Evolutionary conservation across 2,329 filamentous ascomycete species (phyloP).

Genomic region (Macrophomina phaseolina): DNA sequence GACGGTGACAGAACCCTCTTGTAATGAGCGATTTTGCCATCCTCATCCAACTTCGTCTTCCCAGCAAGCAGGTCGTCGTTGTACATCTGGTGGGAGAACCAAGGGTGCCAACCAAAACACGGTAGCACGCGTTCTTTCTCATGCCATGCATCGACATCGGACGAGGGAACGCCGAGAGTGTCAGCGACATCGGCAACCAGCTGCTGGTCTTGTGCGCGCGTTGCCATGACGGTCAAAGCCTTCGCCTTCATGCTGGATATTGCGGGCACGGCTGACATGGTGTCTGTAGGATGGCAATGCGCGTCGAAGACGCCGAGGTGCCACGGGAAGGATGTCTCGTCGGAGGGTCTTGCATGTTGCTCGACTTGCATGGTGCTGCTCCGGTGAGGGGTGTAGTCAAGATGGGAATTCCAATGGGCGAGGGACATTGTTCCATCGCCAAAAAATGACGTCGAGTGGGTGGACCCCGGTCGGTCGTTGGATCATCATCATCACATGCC

Average conservation of each 20-base stretch:
- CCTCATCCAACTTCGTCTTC: constrained; percentile 44
- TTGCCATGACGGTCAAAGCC: constrained; percentile 76
- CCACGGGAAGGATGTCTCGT: constrained; percentile 64
- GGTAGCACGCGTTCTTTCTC: constrained; percentile 62
- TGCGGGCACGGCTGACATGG: constrained; percentile 64
- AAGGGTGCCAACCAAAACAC: constrained; percentile 87
- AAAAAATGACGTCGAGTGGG: neutral
- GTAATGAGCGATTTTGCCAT: constrained; percentile 65
- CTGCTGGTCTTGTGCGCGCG: constrained; percentile 74
- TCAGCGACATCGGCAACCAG: constrained; percentile 69
- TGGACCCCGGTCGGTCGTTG: neutral
- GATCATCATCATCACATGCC: constrained; percentile 20
- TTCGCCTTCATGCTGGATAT: constrained; percentile 71
- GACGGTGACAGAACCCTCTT: constrained; percentile 65
- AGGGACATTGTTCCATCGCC: neutral
- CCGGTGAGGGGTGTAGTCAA: neutral
- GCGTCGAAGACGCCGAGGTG: constrained; percentile 74
- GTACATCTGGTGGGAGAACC: constrained; percentile 81
- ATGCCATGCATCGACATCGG: constrained; percentile 34
- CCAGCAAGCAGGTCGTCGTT: constrained; percentile 56
- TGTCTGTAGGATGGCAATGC: constrained; percentile 85
- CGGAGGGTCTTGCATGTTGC: neutral
- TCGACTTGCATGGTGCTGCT: neutral
- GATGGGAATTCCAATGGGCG: neutral
- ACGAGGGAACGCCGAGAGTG: constrained; percentile 55